Evolutionary conservation across 768 basidiomycete species (phyloP).

Genomic region (Termitomyces sp.): DNA sequence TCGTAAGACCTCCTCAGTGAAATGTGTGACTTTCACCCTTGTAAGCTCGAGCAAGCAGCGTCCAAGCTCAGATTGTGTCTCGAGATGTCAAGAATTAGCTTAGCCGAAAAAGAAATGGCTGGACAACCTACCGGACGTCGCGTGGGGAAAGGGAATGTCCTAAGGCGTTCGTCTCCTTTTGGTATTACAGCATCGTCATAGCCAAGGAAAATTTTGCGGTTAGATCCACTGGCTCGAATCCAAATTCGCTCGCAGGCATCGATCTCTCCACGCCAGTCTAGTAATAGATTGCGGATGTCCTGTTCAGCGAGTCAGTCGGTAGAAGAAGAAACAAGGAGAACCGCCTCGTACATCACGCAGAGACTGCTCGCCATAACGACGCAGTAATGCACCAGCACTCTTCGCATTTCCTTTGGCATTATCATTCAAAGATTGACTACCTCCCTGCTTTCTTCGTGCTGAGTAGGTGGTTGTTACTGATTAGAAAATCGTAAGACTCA

Average conservation of each 20-base stretch:
- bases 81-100: not conserved
- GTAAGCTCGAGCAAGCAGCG: constrained; percentile 88
- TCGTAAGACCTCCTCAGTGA: constrained; percentile 81
- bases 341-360: constrained; percentile 70
- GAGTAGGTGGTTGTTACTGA: constrained; percentile 8
- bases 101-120: not conserved
- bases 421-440: constrained; percentile 89
- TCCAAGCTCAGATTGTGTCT: constrained; percentile 89
- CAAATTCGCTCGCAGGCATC: constrained; percentile 85
- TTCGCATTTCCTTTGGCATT: constrained; percentile 90
- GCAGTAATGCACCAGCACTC: constrained; percentile 89
- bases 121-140: constrained; percentile 74
- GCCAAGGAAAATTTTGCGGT: constrained; percentile 86
- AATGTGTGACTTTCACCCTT: constrained; percentile 77
- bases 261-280: constrained; percentile 88
- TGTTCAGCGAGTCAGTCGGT: constrained; percentile 27
- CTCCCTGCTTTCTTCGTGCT: constrained; percentile 98
- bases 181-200: constrained; percentile 76
- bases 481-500: not conserved
- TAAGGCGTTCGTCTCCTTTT: constrained; percentile 79
- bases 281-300: constrained; percentile 85
- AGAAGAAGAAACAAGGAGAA: not conserved
- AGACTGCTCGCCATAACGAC: constrained; percentile 94
- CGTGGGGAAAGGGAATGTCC: constrained; percentile 95
- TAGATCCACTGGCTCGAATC: constrained; percentile 85